Evolutionary conservation across 2,329 filamentous ascomycete species (phyloP), one percentile per base, ranked within the genome.

Genomic region (Knufia petricola): DNA sequence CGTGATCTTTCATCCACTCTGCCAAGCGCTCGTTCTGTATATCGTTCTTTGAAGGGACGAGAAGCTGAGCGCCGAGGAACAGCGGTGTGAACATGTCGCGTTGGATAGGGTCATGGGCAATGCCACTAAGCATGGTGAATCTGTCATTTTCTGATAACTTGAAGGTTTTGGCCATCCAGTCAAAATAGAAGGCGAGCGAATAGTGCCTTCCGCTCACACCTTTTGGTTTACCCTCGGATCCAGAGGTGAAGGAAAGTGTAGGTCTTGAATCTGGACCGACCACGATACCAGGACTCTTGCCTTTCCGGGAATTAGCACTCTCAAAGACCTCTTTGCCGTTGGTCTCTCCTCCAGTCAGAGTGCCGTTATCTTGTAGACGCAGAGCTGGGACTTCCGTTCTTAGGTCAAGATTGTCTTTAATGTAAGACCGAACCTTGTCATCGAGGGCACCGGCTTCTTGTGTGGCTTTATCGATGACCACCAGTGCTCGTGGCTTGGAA

Each of bases 121-220:
- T 94, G 40, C 89, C 89, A 42, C 78, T 84, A 6, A 95, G 74
- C 71, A 89, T 82, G 2, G 88, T 87, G 61, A 94, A 95, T 54
- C 76, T 78, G 62, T 82, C 82, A 36, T 86, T 75, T 7, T 81
- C 74, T 1, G 79, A 82, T 41, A 94, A 73, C 42, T 79, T 73
- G 64, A 96, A 96, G 1, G 73, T 79, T 66, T 92, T 70, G 0
- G 87, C 80, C 90, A 96, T 96, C 89, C 88, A 96, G 17, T 82
- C 80, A 62, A 90, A 94, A 69, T 95, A 96, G 59, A 84, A 82
- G 1, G 87, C 78, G 52, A 96, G 71, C 44, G 80, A 85, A 69
- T 84, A 96, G 66, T 96, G 90, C 12, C 90, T 78, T 1, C 90
- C 89, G 49, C 81, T 76, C 10, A 96, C 90, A 57, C 87, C 87